Percentiles rank a stretch among this genome's conserved stretches.
Evolutionary conservation across 2,329 filamentous ascomycete genomes (phyloP).

Genomic region (Aphanocladium album): DNA sequence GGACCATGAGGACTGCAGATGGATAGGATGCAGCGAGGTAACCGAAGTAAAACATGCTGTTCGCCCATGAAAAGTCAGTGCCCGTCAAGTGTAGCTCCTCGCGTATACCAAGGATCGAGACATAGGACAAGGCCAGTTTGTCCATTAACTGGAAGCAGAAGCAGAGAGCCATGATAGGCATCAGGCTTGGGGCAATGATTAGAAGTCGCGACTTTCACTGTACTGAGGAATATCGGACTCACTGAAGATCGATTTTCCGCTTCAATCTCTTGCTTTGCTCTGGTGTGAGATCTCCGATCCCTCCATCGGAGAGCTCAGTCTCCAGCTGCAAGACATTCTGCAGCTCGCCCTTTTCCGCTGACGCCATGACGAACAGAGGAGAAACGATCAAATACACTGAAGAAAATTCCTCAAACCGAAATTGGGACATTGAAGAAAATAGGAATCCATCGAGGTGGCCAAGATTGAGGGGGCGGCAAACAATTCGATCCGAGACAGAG

Average conservation of each 20-base stretch:
- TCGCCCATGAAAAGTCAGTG: conserved; percentile 47
- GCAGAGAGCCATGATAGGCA: no score
- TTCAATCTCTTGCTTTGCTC: not conserved
- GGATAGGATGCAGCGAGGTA: conserved; percentile 35
- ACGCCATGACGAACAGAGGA: no score
- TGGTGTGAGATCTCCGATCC: not conserved
- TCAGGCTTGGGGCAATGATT: no score
- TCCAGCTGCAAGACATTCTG: not conserved
- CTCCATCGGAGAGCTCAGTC: not conserved
- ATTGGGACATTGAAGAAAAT: no score
- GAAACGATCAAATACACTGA: no score
- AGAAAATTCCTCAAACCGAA: no score
- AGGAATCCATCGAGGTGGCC: no score
- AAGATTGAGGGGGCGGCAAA: no score
- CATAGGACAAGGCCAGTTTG: conserved; percentile 50
- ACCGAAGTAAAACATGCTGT: conserved; percentile 47
- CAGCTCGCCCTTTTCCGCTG: not conserved
- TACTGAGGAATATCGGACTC: not conserved
- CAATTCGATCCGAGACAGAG: no score
- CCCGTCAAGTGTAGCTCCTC: conserved; percentile 41
- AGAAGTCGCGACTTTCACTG: not conserved
- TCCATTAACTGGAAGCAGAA: conserved; percentile 37
- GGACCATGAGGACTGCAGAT: conserved; percentile 21
- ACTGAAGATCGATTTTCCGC: not conserved
- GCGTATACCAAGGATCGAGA: conserved; percentile 44